Evolutionary conservation across 768 basidiomycete genomes (phyloP).

Genomic region (Cubamyces sp.): DNA sequence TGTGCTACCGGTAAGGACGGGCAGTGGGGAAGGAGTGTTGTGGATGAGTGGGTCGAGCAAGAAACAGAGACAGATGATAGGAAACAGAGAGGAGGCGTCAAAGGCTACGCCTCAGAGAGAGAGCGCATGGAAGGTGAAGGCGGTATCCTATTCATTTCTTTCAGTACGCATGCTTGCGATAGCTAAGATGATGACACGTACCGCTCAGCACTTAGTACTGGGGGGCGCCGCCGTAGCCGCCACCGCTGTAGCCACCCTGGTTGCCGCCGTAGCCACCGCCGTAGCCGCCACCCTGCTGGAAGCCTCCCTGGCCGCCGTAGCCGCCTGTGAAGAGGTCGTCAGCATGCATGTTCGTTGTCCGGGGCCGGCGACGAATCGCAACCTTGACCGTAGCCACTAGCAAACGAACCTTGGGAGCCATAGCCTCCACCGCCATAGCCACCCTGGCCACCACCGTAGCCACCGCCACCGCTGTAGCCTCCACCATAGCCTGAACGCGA

Average conservation of each 20-base stretch:
- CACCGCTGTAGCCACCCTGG: slow-evolving; percentile 37
- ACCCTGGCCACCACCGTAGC: slow-evolving; percentile 34
- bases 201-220: slow-evolving; percentile 27
- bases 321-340: slow-evolving; percentile 6
- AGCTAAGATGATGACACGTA: not conserved
- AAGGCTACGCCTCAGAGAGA: slow-evolving; percentile 6
- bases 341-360: not conserved
- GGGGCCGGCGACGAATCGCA: slow-evolving; percentile 3
- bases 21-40: slow-evolving; percentile 39
- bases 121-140: not conserved
- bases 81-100: slow-evolving; percentile 14
- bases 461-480: slow-evolving; percentile 35
- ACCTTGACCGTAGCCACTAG: slow-evolving; percentile 9
- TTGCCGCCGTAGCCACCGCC: slow-evolving; percentile 33
- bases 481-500: slow-evolving; percentile 35
- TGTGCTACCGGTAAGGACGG: slow-evolving; percentile 45
- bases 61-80: slow-evolving; percentile 23
- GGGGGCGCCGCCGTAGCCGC: slow-evolving; percentile 20
- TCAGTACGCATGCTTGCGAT: not conserved
- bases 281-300: slow-evolving; percentile 35
- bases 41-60: slow-evolving; percentile 41
- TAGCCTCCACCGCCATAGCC: slow-evolving; percentile 33
- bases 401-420: slow-evolving; percentile 24
- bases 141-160: not conserved
- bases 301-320: slow-evolving; percentile 30